Evolutionary conservation across 495 filamentous ascomycete genomes (phyloP).

Genomic region (Neurospora cerealis): DNA sequence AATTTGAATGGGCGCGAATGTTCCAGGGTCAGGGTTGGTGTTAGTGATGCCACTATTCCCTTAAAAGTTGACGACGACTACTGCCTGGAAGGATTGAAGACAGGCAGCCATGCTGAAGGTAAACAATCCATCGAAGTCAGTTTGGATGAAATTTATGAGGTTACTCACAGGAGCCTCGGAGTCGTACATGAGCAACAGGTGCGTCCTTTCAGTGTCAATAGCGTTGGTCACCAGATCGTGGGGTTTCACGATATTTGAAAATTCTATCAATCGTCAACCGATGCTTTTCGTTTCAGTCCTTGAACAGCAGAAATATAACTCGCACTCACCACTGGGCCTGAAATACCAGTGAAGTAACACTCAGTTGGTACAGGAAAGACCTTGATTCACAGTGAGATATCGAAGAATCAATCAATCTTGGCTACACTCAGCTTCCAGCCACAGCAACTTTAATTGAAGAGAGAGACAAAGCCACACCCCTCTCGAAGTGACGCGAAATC

Average conservation of each 20-base stretch:
- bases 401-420: background rate
- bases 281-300: background rate
- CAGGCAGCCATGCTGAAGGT: background rate
- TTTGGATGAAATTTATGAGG: background rate
- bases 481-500: background rate
- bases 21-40: background rate
- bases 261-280: background rate
- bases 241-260: background rate
- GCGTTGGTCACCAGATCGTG: background rate
- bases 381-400: background rate
- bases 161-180: background rate
- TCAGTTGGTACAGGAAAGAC: background rate
- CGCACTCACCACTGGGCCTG: background rate
- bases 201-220: background rate
- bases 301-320: background rate
- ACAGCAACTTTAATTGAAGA: background rate
- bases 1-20: background rate
- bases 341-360: background rate
- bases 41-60: background rate
- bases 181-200: background rate
- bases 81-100: background rate
- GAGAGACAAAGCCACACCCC: background rate
- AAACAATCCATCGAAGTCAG: background rate
- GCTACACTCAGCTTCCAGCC: background rate
- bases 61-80: background rate